Base-by-base conservation (phyloP, 805 yeast species). In the Wickerhamomyces bovis region DNA sequence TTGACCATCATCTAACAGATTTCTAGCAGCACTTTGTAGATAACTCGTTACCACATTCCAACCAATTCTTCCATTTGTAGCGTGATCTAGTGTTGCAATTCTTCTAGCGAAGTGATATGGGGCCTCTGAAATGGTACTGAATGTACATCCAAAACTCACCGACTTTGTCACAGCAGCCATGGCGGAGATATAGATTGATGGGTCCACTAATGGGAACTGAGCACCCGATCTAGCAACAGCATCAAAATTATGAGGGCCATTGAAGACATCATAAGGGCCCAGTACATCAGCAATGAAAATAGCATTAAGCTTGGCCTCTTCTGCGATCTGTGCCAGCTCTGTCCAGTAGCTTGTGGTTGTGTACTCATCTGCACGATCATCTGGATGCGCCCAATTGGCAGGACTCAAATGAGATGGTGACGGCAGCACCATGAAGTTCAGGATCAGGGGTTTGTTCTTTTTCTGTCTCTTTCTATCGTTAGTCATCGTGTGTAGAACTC, bases 1-100 rank as follows among this genome's bases (percentile, higher is more conserved):
- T 6, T 53, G 48, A 19, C 59, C 64, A 6, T 62, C 65, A 25
- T 68, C 64, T 30, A 67, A 50, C 22, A 67, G 52, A 44, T 68
- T 66, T 49, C 67, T 54, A 4, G 73, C 65, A 3, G 72, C 72
- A 50, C 68, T 61, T 30, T 67, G 69, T 38, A 70, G 53, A 46
- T 70, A 69, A 6, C 70, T 62, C 6, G 70, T 59, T 16, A 70
- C 75, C 9, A 70, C 61, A 48, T 71, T 70, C 75, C 75, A 70
- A 26, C 75, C 75, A 44, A 70, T 52, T 52, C 75, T 59, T 18
- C 75, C 75, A 20, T 62, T 57, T 4, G 73, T 65, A 44, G 70
- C 57, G 44, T 69, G 73, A 47, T 70, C 75, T 41, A 70, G 57
- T 1, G 75, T 64, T 3, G 71, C 68, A 31, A 70, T 50, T 43